A percentile compares a stretch with the other conserved stretches of the same genome.
These are phyloP conservation scores for Didymellaceae sp. DNA, from an alignment of 2,329 filamentous ascomycete genomes.

Conservation along the genomic window DNA sequence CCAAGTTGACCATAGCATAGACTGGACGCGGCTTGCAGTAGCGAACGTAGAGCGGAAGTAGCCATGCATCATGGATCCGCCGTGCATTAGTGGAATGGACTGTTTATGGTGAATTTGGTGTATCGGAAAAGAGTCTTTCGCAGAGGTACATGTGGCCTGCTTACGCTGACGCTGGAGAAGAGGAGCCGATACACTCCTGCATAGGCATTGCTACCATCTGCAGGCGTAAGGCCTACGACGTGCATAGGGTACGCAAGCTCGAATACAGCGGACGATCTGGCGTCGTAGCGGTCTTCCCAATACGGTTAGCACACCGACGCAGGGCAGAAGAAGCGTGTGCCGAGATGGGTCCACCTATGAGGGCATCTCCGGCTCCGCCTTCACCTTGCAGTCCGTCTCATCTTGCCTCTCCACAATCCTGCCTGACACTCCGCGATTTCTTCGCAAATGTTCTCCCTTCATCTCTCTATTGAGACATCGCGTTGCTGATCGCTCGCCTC, in stretches of 20 bases:
- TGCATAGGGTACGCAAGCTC: conserved; percentile 16
- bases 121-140: conserved; percentile 11
- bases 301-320: conserved; percentile 15
- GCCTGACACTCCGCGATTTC: conserved; percentile 19
- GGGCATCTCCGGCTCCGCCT: conserved; percentile 29
- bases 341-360: conserved; percentile 6
- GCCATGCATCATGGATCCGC: conserved; percentile 10
- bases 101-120: conserved; percentile 8
- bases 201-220: conserved; percentile 9
- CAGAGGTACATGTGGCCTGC: conserved; percentile 2
- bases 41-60: conserved; percentile 7
- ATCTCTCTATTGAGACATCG: conserved; percentile 17
- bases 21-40: conserved; percentile 12
- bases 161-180: conserved; percentile 15
- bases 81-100: conserved; percentile 8
- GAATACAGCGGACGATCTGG: conserved; percentile 15
- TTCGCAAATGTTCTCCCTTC: conserved; percentile 14
- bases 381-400: conserved; percentile 31
- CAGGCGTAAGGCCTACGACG: conserved; percentile 1
- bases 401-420: conserved; percentile 21
- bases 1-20: conserved; percentile 13
- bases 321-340: conserved; percentile 15
- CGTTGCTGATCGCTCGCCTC: conserved; percentile 32
- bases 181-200: conserved; percentile 18
- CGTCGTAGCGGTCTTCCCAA: conserved; percentile 1